A percentile compares a stretch with the other conserved stretches of the same genome.
Conservation (phyloP, 2,329 filamentous ascomycete species). For the Lachnellula arida region DNA sequence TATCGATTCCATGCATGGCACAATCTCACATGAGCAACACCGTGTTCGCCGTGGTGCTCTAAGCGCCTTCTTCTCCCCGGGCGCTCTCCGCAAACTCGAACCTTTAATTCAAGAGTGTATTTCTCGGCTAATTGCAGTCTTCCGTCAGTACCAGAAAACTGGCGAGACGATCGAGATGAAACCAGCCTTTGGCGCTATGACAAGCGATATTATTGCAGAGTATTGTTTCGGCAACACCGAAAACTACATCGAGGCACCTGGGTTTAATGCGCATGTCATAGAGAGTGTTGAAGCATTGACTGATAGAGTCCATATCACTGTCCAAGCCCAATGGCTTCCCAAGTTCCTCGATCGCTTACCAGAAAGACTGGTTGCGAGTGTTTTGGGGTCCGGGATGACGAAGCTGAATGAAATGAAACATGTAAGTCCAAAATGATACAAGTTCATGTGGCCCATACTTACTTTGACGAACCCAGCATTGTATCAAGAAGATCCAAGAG, state of each 20-base stretch:
- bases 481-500: conserved; percentile 9
- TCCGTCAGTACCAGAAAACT: conserved; percentile 7
- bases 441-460: too few relatives aligned
- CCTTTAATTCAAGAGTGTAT: conserved; percentile 12
- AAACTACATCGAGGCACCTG: conserved; percentile 12
- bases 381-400: conserved; percentile 9
- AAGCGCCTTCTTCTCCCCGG: conserved; percentile 18
- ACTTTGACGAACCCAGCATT: background rate
- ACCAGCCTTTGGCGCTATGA: conserved; percentile 11
- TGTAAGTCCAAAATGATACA: background rate
- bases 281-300: conserved; percentile 9
- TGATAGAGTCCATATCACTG: conserved; percentile 7
- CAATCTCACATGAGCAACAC: conserved; percentile 15
- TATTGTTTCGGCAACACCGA: conserved; percentile 23
- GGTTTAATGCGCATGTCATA: conserved; percentile 10
- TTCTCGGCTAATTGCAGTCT: conserved; percentile 8
- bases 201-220: conserved; percentile 24
- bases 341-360: conserved; percentile 5
- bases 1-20: conserved; percentile 11
- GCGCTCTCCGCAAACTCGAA: conserved; percentile 12
- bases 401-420: conserved; percentile 4
- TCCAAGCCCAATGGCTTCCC: conserved; percentile 9
- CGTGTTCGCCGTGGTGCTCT: conserved; percentile 15
- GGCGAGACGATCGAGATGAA: conserved; percentile 6
- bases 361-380: background rate